Percentiles rank a stretch among this genome's conserved stretches.
phyloP scores from a whole-genome alignment of 1,139 yeast species.

The Magnusiomyces ingens region DNA sequence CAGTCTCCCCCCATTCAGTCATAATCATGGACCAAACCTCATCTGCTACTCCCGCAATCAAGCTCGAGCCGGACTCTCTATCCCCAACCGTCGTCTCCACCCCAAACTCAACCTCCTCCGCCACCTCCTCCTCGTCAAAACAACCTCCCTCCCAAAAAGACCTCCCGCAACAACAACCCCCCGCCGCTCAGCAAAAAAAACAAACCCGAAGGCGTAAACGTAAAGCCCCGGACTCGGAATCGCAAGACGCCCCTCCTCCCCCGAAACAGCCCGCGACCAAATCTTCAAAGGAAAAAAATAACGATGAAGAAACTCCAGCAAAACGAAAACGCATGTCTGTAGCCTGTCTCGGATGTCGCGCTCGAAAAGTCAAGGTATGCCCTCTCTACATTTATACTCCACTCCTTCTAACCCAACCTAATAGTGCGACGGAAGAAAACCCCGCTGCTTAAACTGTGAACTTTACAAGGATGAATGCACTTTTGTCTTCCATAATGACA shows the following conservation, averaged over 20 bases:
- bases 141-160: neutral
- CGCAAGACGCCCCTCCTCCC: neutral
- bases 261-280: neutral
- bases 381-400: neutral
- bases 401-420: neutral
- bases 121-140: too few relatives aligned
- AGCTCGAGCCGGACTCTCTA: neutral
- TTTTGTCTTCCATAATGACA: constrained; percentile 18
- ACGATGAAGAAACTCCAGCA: constrained; percentile 6
- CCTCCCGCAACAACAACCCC: neutral
- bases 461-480: constrained; percentile 38
- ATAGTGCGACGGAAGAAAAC: constrained; percentile 56
- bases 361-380: constrained; percentile 40
- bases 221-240: neutral
- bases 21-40: neutral
- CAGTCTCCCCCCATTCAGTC: neutral
- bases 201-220: neutral
- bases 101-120: neutral
- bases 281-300: neutral
- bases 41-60: neutral
- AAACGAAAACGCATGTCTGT: constrained; percentile 43
- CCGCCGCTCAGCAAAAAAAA: neutral
- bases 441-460: constrained; percentile 58
- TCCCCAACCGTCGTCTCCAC: neutral
- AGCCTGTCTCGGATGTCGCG: constrained; percentile 58